Evolutionary conservation across 1,284 basidiomycete genomes (phyloP).

Genomic region (Thelephora terrestris): DNA sequence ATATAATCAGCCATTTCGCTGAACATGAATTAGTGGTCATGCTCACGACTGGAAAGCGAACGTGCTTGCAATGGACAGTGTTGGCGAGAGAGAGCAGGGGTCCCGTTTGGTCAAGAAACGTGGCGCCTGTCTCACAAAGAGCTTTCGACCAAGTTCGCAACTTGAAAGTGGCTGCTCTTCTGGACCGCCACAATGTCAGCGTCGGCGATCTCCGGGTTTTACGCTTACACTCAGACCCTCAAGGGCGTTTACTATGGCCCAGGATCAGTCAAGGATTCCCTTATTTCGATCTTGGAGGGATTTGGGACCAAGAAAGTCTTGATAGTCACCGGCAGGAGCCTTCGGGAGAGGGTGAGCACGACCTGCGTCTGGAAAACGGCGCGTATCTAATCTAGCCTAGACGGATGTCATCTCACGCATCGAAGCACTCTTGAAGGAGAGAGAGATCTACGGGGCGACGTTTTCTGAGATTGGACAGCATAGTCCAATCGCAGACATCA

Average conservation of each 20-base stretch:
- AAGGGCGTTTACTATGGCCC: conserved; percentile 62
- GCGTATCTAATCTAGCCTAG: conserved; percentile 23
- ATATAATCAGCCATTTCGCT: no score
- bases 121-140: no score
- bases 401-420: conserved; percentile 55
- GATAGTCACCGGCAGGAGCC: conserved; percentile 60
- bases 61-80: no score
- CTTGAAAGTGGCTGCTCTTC: no score
- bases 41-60: no score
- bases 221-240: conserved; percentile 53
- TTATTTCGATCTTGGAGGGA: conserved; percentile 48
- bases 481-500: conserved; percentile 60
- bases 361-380: not conserved
- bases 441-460: conserved; percentile 49
- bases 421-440: conserved; percentile 44
- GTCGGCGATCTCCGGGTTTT: conserved; percentile 32
- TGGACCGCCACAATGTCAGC: no score
- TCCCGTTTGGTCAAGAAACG: no score
- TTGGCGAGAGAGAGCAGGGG: no score
- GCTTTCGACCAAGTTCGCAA: no score
- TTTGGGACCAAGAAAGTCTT: conserved; percentile 53
- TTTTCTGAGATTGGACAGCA: conserved; percentile 74
- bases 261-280: conserved; percentile 45
- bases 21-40: no score
- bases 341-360: conserved; percentile 48